Percentiles rank a stretch among this genome's conserved stretches.
Conservation (phyloP, 148 eudicot genomes). For the Persicaria maculosa region DNA sequence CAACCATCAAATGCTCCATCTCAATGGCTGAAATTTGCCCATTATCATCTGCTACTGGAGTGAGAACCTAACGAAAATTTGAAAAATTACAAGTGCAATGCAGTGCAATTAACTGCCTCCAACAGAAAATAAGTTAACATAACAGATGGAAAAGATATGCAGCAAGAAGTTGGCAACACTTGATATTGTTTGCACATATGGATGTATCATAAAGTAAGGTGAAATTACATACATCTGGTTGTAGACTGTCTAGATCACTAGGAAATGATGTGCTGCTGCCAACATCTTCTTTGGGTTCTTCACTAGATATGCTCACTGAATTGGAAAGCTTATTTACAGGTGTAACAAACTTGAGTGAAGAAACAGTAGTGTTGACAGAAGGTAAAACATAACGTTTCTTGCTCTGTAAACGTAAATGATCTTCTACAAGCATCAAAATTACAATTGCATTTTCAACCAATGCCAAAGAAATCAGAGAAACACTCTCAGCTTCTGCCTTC, state of each 20-base stretch:
- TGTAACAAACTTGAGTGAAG: constrained; percentile 39
- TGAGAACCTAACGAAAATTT: constrained; percentile 50
- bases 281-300: constrained; percentile 38
- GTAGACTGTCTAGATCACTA: constrained; percentile 45
- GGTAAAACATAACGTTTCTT: constrained; percentile 45
- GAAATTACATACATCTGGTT: constrained; percentile 65
- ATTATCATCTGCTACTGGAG: constrained; percentile 83
- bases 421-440: constrained; percentile 96
- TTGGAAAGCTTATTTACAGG: constrained; percentile 29
- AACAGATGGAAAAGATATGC: not conserved
- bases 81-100: no score
- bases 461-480: constrained; percentile 95
- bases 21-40: constrained; percentile 69
- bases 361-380: constrained; percentile 29
- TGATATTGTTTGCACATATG: not conserved
- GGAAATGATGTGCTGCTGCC: constrained; percentile 40
- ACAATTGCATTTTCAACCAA: constrained; percentile 98
- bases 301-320: constrained; percentile 25
- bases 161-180: constrained; percentile 2
- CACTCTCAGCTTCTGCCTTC: constrained; percentile 82
- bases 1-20: constrained; percentile 91
- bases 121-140: no score
- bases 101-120: no score
- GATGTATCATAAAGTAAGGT: not conserved
- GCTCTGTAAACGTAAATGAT: constrained; percentile 90